Evolutionary conservation across 75 land plant genomes (phyloP).

Genomic region (Cupressus sempervirens): DNA sequence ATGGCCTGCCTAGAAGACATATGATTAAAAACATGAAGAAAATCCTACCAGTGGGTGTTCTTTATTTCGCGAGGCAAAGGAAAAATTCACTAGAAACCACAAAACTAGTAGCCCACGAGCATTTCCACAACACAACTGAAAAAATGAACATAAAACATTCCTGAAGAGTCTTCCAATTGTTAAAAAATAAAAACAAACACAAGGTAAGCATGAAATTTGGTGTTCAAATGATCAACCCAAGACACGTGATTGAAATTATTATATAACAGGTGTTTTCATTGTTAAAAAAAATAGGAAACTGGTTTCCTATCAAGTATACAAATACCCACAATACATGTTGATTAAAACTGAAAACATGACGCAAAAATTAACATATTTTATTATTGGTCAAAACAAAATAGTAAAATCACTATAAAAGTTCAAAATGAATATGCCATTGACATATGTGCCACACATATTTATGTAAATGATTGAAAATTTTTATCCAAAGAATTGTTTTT

Average conservation of each 20-base stretch:
- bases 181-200: background rate
- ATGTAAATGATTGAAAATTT: background rate
- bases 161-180: background rate
- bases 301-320: background rate
- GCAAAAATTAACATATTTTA: background rate
- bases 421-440: background rate
- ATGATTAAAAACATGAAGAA: background rate
- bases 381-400: background rate
- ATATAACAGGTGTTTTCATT: background rate
- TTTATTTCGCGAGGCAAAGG: background rate
- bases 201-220: background rate
- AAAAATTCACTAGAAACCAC: background rate
- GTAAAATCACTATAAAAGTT: background rate
- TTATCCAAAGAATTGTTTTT: no score
- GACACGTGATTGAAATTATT: background rate
- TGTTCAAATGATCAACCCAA: background rate
- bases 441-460: background rate
- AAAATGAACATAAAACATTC: background rate
- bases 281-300: background rate
- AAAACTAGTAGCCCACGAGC: background rate
- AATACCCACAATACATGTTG: background rate
- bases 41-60: background rate
- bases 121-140: background rate
- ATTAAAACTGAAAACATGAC: background rate
- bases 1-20: background rate